Evolutionary conservation across 768 basidiomycete genomes (phyloP), one percentile per base, ranked within the genome.

Genomic region (Phylloporus sp.): DNA sequence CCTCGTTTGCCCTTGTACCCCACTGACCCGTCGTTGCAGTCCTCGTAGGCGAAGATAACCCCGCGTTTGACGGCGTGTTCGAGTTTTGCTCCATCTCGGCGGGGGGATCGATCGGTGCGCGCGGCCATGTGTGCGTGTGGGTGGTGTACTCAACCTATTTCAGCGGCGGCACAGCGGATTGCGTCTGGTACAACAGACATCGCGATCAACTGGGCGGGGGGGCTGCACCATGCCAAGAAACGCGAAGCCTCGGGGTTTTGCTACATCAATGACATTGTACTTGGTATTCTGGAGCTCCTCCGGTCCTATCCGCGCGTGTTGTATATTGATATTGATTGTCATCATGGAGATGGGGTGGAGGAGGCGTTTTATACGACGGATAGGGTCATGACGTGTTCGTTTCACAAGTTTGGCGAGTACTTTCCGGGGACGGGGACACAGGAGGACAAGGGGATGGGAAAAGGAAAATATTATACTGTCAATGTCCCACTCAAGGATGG

Each of bases 161-260:
- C 29, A 53, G 91, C 80, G 60, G 93, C 88, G 13, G 91, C 95
- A 0, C 80, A 90, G 56, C 76, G 86, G 20, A 77, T 98, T 53
- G 78, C 87, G 42, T 80, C 81, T 4, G 94, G 94, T 2, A 76
- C 86, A 1, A 78, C 93, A 3, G 87, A 90, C 59, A 82, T 88
- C 42, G 85, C 86, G 0, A 91, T 97, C 56, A 97, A 97, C 72
- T 97, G 95, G 97, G 93, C 97, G 1, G 97, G 97, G 9, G 97
- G 97, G 2, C 79, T 99, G 4, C 97, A 99, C 71, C 97, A 99
- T 69, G 97, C 97, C n/a, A 99, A 99, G 74, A 98, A 97, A 69
- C 82, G 90, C 49, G 97, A 97, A 73, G 97, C 95, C 0, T 91
- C 89, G 7, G 97, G 97, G 13, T 99, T 99, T 72, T 99, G 97